Evolutionary conservation across 495 filamentous ascomycete species (phyloP), one percentile per base, ranked within the genome.

Genomic region (Lindgomyces ingoldianus): DNA sequence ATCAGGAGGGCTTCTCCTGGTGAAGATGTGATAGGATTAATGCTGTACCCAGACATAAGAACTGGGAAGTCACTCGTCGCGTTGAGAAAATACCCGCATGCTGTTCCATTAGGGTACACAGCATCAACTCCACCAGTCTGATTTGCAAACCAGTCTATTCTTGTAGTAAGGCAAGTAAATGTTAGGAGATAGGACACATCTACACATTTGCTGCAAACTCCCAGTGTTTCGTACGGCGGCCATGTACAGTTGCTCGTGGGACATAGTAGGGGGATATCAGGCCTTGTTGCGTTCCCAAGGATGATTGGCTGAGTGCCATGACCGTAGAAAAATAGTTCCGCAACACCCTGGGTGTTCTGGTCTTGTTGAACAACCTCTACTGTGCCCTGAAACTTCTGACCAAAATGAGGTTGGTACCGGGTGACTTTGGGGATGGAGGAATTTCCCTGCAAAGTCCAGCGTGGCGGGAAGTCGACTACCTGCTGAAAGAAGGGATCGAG

Each of bases 401-500:
- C 29, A 18, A 3, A 42, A 18, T 39, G 30, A 11, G 63, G 65
- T 26, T 30, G 8, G 29, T 64, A 68, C 1, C 22, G 2, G 14
- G 54, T 26, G 3, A 44, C 47, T 44, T 30, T 14, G 3, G 66
- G 61, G 3, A 69, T 50, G 1, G 27, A 54, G 19, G 61, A 39
- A 16, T 36, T 36, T n/a, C 49, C 49, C 21, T 69, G 47, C 12
- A 54, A 14, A 12, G 19, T 33, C 60, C 61, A 65, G 19, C 36
- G 47, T 33, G 61, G 47, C 4, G 66, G 61, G 29, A 53, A 65
- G 11, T 53, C 48, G n/a, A 70, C 62, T 11, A 70, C 57, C 49
- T 70, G 67, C 45, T 70, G 67, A 51, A 70, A 70, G 26, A 66
- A 70, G 24, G 67, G 62, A 41, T 70, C 67, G 1, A 70, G 44